Percentiles rank a stretch among this genome's conserved stretches.
Evolutionary conservation across 371 early-diverging fungal genomes (phyloP).

Genomic region (Syncephalastrum monosporum): DNA sequence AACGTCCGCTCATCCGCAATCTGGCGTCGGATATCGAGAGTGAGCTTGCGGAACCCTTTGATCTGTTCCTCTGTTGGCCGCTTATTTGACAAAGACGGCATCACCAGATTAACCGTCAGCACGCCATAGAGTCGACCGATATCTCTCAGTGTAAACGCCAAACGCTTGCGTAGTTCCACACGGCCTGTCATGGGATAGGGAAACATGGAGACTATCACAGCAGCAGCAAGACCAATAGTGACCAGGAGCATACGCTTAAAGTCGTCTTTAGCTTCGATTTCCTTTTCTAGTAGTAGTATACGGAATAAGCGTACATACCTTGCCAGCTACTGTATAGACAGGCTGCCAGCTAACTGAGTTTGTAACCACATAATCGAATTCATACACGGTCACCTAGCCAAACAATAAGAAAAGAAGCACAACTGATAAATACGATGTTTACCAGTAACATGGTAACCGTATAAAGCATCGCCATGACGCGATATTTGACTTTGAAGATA

Average conservation of each 20-base stretch:
- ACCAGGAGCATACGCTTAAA: conserved; percentile 39
- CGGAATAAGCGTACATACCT: conserved; percentile 24
- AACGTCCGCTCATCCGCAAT: conserved; percentile 33
- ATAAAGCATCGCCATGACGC: conserved; percentile 28
- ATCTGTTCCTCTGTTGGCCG: conserved; percentile 14
- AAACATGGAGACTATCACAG: conserved; percentile 32
- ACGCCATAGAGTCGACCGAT: conserved; percentile 38
- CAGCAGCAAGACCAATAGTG: conserved; percentile 36
- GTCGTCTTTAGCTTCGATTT: neutral
- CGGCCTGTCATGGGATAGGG: conserved; percentile 39
- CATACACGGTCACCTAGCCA: conserved; percentile 27
- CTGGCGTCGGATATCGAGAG: conserved; percentile 34
- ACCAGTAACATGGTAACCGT: conserved; percentile 32
- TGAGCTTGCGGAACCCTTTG: conserved; percentile 29
- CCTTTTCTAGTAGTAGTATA: neutral
- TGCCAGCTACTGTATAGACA: conserved; percentile 43
- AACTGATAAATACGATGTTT: neutral
- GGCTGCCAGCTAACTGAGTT: conserved; percentile 11
- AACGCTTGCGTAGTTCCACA: conserved; percentile 42
- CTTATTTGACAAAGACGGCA: neutral
- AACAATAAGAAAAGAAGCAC: neutral
- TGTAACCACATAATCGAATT: conserved; percentile 20
- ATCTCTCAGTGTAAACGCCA: conserved; percentile 40
- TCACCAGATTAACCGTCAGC: conserved; percentile 17
- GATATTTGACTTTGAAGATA: conserved; percentile 22